Base-by-base conservation (phyloP, 1,284 basidiomycete species). In the Sanghuangporus baumii region DNA sequence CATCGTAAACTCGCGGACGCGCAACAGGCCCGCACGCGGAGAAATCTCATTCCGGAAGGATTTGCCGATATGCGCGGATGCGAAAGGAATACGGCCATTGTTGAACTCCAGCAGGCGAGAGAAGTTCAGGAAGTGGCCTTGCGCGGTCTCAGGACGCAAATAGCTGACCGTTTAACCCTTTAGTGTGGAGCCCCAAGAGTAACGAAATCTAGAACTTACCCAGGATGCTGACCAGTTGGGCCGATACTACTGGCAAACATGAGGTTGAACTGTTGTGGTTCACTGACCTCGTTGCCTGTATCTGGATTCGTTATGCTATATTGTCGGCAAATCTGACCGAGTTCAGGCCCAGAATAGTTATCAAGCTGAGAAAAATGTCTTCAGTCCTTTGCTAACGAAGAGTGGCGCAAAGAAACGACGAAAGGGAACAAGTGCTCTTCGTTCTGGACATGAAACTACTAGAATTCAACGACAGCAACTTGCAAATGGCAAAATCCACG, bases 121-220 rank as follows among this genome's bases (percentile, higher is more conserved):
- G 81, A 99, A 99, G 84, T 99, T 99, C 74, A 98, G 87, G 82
- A 99, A 99, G 77, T 99, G 96, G 63, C 97, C 95, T 75, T 99
- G 97, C 0, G 97, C 96, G 0, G 96, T 99, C 76, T 99, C 96
- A 9, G 97, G 97, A 31, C 96, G 94, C 60, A 99, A 88, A 78
- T 88, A 99, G 52, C 93, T 93, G 66, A 6, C 55, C 23, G 55
- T 43, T 20, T 12, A 23, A 46, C 20, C 26, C 6, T 1, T 9
- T 62, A 36, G 50, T 51, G 47, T 26, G 38, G 8, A 43, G 16
- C 36, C 11, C 31, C 26, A 16, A 55, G 43, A 38, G 47, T 60
- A 55, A 63, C 43, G 54, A 48, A 51, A 43, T 46, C 14, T 40
- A 37, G 40, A 23, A 68, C 82, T 69, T 69, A 93, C 88, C 95